Conservation (phyloP, 345 rosid genomes). For the Atalantia buxifolia region DNA sequence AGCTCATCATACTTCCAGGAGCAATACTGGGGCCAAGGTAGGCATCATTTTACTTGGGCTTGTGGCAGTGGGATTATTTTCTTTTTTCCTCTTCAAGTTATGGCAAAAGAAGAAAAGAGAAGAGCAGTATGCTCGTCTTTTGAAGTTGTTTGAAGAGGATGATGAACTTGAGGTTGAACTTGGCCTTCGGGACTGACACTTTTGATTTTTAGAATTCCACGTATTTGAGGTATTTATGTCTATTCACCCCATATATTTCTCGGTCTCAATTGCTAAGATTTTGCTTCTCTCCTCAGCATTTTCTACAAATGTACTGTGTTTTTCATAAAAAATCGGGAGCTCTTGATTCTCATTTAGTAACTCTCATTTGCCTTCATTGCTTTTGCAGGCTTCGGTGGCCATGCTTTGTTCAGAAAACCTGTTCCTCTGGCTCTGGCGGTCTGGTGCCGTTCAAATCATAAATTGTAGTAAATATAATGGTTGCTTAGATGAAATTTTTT, state of each 20-base stretch:
- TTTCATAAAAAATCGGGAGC: neutral
- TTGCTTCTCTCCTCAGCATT: neutral
- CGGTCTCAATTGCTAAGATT: neutral
- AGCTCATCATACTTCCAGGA: slow-evolving; percentile 39
- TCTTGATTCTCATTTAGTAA: neutral
- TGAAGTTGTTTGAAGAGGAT: slow-evolving; percentile 96
- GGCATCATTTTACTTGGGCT: slow-evolving; percentile 46
- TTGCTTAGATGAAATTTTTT: slow-evolving; percentile 15
- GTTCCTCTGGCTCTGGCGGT: slow-evolving; percentile 8
- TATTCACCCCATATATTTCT: neutral
- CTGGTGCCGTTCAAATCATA: slow-evolving; percentile 7
- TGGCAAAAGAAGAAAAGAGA: slow-evolving; percentile 99
- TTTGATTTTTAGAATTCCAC: neutral
- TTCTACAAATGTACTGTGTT: neutral
- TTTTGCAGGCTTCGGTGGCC: slow-evolving; percentile 19
- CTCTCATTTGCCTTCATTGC: neutral
- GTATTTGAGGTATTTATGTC: slow-evolving; percentile 28
- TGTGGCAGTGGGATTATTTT: slow-evolving; percentile 48
- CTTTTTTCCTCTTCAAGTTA: slow-evolving; percentile 68
- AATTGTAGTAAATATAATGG: slow-evolving; percentile 22
- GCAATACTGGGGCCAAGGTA: slow-evolving; percentile 46
- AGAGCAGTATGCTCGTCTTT: slow-evolving; percentile 90
- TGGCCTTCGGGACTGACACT: slow-evolving; percentile 76
- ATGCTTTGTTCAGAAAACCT: slow-evolving; percentile 3
- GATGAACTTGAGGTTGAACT: slow-evolving; percentile 97